Evolutionary conservation across 495 filamentous ascomycete species (phyloP).

Genomic region (Cercophora newfieldiana): DNA sequence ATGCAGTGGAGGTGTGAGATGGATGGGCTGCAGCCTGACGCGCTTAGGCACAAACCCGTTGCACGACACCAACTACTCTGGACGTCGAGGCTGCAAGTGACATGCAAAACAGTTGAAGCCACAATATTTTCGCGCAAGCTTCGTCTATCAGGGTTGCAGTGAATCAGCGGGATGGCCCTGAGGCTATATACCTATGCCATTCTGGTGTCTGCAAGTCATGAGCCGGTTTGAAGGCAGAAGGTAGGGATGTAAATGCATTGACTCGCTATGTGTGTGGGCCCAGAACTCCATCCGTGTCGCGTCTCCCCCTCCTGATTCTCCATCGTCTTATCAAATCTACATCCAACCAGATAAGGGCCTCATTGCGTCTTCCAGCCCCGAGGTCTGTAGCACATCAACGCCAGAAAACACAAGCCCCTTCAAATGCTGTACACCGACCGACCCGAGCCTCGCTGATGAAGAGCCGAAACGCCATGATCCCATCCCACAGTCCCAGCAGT

Average conservation of each 20-base stretch:
- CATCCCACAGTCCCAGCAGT: not conserved
- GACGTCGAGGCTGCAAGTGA: too few species aligned
- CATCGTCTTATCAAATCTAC: constrained; percentile 8
- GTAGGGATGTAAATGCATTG: constrained; percentile 4
- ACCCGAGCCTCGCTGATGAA: not conserved
- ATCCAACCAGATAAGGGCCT: not conserved
- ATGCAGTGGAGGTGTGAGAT: constrained; percentile 1
- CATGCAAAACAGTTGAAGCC: not conserved
- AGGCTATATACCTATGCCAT: not conserved
- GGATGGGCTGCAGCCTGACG: not conserved
- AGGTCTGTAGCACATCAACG: not conserved
- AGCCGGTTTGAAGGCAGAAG: not conserved
- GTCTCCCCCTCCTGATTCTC: constrained; percentile 8
- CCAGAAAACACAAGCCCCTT: constrained; percentile 3
- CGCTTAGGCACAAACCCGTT: not conserved
- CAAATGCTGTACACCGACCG: constrained; percentile 15
- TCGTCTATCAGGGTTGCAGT: not conserved
- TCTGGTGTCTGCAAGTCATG: not conserved
- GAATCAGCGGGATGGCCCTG: not conserved
- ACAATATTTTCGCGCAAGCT: not conserved
- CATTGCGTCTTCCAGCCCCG: not conserved
- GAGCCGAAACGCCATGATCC: constrained; percentile 2
- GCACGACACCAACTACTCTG: not conserved
- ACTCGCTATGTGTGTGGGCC: constrained; percentile 11
- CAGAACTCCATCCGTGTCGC: constrained; percentile 13